Conservation (phyloP, 257 asterid species). For the Przewalskia tangutica region DNA sequence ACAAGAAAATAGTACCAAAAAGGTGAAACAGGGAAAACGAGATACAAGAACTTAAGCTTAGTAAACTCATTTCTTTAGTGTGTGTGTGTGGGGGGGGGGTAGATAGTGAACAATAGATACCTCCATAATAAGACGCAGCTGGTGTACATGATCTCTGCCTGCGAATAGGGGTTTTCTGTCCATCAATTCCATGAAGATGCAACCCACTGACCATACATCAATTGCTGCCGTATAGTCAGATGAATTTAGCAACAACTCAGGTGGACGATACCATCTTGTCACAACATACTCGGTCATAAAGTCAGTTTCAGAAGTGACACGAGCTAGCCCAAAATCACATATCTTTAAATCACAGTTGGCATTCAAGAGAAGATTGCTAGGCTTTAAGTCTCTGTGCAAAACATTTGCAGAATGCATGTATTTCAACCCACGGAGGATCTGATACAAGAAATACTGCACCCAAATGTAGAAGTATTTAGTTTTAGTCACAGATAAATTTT, state of each 20-base stretch:
- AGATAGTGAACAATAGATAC: slow-evolving; percentile 1
- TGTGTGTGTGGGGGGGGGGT: not conserved
- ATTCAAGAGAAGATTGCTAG: slow-evolving; percentile 6
- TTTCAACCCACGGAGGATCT: slow-evolving; percentile 10
- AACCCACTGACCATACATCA: slow-evolving; percentile 15
- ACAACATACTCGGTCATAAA: slow-evolving; percentile 9
- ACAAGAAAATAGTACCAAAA: not conserved
- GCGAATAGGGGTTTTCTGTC: slow-evolving; percentile 6
- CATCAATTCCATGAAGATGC: slow-evolving; percentile 13
- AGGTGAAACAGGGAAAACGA: not conserved
- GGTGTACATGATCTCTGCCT: slow-evolving; percentile 12
- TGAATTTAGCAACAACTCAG: slow-evolving; percentile 11
- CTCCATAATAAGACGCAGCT: slow-evolving; percentile 13
- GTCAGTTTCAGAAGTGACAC: slow-evolving; percentile 8
- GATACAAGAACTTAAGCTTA: not conserved
- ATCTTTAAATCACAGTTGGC: slow-evolving; percentile 12
- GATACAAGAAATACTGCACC: slow-evolving; percentile 13
- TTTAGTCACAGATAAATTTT: not conserved
- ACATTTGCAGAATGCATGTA: slow-evolving; percentile 8
- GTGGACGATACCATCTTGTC: slow-evolving; percentile 10
- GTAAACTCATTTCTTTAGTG: not conserved
- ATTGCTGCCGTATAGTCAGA: slow-evolving; percentile 8
- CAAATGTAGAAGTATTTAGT: not conserved
- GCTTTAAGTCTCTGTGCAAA: slow-evolving; percentile 5
- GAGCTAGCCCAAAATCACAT: slow-evolving; percentile 11